Base-by-base conservation (phyloP, 352 stramenopile genomes). In the Pythium guiyangense region DNA sequence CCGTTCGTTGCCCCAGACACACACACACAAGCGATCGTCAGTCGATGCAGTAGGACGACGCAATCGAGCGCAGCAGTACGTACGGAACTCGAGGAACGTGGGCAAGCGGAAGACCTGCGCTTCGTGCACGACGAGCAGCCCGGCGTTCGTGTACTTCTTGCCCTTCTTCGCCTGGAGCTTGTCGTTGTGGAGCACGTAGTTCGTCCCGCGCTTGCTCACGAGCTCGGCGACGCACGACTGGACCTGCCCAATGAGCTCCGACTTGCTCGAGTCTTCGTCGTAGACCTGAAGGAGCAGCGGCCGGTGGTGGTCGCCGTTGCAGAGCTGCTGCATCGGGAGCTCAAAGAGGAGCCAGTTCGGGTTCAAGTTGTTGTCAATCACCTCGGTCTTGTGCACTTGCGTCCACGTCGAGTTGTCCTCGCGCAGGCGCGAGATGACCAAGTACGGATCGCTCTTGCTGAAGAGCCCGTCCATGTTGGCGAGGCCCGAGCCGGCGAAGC, bases 241-340 rank as follows among this genome's bases (percentile, higher is more conserved):
- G 47, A 81, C 70, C 18, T 81, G 59, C 17, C 88, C 86, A 56
- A 96, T 92, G 11, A 94, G 65, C 17, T 92, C 73, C 40, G 64
- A 67, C 34, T 75, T 84, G 18, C 85, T 84, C 22, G 64, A 64
- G 54, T 97, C 84, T 52, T 91, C 79, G 57, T 96, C 85, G 57
- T 88, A 91, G 37, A 94, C 77, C 63, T 97, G 78, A 14, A 96
- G 50, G 47, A 64, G 64, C 34, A 97, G 60, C 2, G 73, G 67
- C 18, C 86, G 84, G 8, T 77, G 67, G 62, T 79, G 70, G 63
- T 93, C 77, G 20, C 84, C 77, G 54, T 93, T 91, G 71, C 79
- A 89, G n/a, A 93, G 67, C 56, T 85, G 71, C 52, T 88, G 79
- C 27, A 90, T 46, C 0, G 81, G 63, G 17, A 93, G 44, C 22